A percentile compares a stretch with the other conserved stretches of the same genome.
Evolutionary conservation across 1,139 yeast genomes (phyloP).

Genomic region (Spathaspora jeffriesii): DNA sequence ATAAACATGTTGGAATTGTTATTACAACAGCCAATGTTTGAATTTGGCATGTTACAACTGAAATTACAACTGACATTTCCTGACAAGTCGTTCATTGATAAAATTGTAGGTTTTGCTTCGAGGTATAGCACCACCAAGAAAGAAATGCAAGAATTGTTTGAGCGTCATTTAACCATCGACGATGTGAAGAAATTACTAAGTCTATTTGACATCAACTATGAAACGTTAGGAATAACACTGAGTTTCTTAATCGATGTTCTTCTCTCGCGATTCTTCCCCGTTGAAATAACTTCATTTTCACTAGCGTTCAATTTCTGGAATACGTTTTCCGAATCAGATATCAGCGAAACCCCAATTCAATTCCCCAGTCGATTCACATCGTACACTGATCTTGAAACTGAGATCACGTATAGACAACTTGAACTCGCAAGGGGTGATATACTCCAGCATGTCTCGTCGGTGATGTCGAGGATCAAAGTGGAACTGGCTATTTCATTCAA

Average conservation of each 20-base stretch:
- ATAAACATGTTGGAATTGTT: not conserved
- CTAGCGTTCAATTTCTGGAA: constrained; percentile 6
- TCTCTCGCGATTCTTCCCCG: constrained; percentile 4
- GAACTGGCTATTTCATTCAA: constrained; percentile 2
- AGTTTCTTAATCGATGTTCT: constrained; percentile 5
- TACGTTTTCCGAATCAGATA: constrained; percentile 2
- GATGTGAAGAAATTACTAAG: constrained; percentile 3
- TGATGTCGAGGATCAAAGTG: constrained; percentile 5
- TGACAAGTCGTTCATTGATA: not conserved
- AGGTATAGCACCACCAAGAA: constrained; percentile 1
- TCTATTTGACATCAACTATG: constrained; percentile 1
- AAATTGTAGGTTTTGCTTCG: not conserved
- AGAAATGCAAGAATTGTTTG: not conserved
- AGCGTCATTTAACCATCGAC: not conserved
- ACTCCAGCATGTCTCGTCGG: constrained; percentile 4
- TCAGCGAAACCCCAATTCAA: not conserved
- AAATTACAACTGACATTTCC: not conserved
- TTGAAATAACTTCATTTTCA: not conserved
- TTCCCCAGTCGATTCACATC: constrained; percentile 4
- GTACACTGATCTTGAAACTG: not conserved
- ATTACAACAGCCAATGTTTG: not conserved
- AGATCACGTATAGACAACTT: not conserved
- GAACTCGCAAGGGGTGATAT: constrained; percentile 1
- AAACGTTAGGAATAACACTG: not conserved
- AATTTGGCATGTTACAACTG: constrained; percentile 3